Conservation (phyloP, 2,329 filamentous ascomycete genomes). For the Teratosphaeria nubilosa region DNA sequence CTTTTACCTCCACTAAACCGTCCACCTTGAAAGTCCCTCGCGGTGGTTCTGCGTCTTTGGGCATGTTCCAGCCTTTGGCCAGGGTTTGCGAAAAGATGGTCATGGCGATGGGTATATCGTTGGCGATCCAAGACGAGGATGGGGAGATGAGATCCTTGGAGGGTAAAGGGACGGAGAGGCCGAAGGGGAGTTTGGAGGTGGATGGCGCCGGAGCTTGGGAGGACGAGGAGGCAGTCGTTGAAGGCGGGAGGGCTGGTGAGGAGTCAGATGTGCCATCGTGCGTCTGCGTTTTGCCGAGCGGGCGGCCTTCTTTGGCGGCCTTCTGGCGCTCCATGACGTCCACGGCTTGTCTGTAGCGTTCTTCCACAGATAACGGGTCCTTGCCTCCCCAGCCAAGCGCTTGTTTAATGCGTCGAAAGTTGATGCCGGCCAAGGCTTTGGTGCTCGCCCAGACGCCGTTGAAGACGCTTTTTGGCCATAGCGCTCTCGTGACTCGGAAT, state of each 20-base stretch:
- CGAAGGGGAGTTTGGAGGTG: slow-evolving; percentile 13
- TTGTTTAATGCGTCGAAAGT: slow-evolving; percentile 27
- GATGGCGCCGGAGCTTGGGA: neutral
- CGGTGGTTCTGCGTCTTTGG: slow-evolving; percentile 28
- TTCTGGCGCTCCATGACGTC: slow-evolving; percentile 22
- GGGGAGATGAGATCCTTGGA: neutral
- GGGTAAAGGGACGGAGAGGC: slow-evolving; percentile 15
- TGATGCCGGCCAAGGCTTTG: slow-evolving; percentile 25
- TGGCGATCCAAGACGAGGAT: slow-evolving; percentile 1
- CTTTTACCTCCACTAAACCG: slow-evolving; percentile 38
- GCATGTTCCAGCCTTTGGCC: slow-evolving; percentile 20
- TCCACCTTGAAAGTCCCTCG: slow-evolving; percentile 36
- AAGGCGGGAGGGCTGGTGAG: neutral
- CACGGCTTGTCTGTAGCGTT: slow-evolving; percentile 20
- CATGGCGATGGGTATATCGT: slow-evolving; percentile 22
- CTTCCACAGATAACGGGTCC: slow-evolving; percentile 23
- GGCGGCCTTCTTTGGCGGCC: slow-evolving; percentile 3
- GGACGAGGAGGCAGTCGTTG: neutral
- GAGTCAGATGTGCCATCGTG: neutral
- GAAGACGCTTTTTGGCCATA: slow-evolving; percentile 30
- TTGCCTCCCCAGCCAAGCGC: slow-evolving; percentile 26
- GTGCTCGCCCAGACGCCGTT: slow-evolving; percentile 26
- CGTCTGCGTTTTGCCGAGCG: neutral
- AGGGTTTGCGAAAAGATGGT: slow-evolving; percentile 18
- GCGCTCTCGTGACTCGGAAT: slow-evolving; percentile 25